phyloP scores from a whole-genome alignment of 2,329 filamentous ascomycete species.

The Helotiales sp. region DNA sequence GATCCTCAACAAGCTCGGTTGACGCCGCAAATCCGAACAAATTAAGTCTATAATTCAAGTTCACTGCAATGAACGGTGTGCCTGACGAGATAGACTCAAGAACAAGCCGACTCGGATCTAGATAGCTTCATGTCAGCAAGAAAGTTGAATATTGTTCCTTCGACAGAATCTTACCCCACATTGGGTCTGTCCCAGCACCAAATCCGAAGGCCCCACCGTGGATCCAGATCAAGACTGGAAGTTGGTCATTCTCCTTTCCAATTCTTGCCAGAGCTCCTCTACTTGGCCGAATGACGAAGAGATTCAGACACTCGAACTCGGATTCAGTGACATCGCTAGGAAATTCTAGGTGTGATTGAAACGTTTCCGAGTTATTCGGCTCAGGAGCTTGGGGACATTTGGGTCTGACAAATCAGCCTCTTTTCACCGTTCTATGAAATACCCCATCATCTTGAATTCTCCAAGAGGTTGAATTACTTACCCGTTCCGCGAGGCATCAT shows the following conservation, averaged over 20 bases:
- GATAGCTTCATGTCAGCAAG: slow-evolving; percentile 42
- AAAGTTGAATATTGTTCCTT: not conserved
- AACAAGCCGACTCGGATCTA: slow-evolving; percentile 45
- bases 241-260: slow-evolving; percentile 37
- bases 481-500: slow-evolving; percentile 8
- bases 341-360: slow-evolving; percentile 5
- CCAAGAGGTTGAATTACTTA: not conserved
- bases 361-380: slow-evolving; percentile 3
- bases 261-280: not conserved
- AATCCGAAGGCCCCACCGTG: slow-evolving; percentile 64
- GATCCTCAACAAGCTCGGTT: slow-evolving; percentile 37
- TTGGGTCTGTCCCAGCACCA: slow-evolving; percentile 15
- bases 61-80: slow-evolving; percentile 70
- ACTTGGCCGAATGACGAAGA: slow-evolving; percentile 11
- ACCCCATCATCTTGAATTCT: no score
- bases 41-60: slow-evolving; percentile 32
- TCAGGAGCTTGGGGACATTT: slow-evolving; percentile 12
- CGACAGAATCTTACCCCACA: slow-evolving; percentile 36
- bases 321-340: slow-evolving; percentile 6
- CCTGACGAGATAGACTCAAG: slow-evolving; percentile 43
- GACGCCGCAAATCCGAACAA: slow-evolving; percentile 11
- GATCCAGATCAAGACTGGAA: slow-evolving; percentile 69
- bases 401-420: not conserved
- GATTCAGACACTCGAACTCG: slow-evolving; percentile 12
- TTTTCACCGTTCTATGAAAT: not conserved